Conservation (phyloP, 805 yeast species). For the Yamadazyma ubonensis region DNA sequence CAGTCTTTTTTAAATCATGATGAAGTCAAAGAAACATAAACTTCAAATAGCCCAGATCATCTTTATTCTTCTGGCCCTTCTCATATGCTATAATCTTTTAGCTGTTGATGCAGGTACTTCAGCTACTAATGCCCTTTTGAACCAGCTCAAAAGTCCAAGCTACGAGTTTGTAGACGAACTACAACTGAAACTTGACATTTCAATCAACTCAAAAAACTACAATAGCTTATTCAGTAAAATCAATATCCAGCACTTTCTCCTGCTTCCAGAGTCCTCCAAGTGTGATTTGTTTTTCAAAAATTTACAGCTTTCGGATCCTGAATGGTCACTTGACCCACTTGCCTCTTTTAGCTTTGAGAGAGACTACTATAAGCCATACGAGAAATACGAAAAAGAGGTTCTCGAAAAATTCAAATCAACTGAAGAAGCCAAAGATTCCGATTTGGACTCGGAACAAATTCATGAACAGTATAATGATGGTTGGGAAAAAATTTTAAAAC, state of each 20-base stretch:
- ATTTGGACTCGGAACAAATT: slow-evolving; percentile 6
- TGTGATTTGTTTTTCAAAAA: slow-evolving; percentile 25
- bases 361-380: slow-evolving; percentile 14
- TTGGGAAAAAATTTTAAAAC: slow-evolving; percentile 18
- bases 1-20: not conserved
- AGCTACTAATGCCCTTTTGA: not conserved
- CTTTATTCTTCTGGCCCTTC: not conserved
- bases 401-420: slow-evolving; percentile 5
- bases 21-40: not conserved
- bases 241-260: slow-evolving; percentile 6
- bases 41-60: not conserved
- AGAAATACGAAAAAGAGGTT: slow-evolving; percentile 12
- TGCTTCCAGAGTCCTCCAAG: slow-evolving; percentile 13
- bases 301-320: slow-evolving; percentile 9
- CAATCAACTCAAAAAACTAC: slow-evolving; percentile 9
- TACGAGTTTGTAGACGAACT: slow-evolving; percentile 6
- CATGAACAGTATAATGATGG: slow-evolving; percentile 8
- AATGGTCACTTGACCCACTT: slow-evolving; percentile 20
- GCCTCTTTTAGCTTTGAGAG: slow-evolving; percentile 16
- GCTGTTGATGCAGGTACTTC: not conserved
- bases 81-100: not conserved
- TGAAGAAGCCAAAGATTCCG: slow-evolving; percentile 12
- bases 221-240: slow-evolving; percentile 11
- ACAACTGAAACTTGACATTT: not conserved
- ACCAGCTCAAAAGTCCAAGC: not conserved